These are phyloP conservation scores for Amphichorda felina DNA, from an alignment of 2,329 filamentous ascomycete species.

Conservation along the genomic window DNA sequence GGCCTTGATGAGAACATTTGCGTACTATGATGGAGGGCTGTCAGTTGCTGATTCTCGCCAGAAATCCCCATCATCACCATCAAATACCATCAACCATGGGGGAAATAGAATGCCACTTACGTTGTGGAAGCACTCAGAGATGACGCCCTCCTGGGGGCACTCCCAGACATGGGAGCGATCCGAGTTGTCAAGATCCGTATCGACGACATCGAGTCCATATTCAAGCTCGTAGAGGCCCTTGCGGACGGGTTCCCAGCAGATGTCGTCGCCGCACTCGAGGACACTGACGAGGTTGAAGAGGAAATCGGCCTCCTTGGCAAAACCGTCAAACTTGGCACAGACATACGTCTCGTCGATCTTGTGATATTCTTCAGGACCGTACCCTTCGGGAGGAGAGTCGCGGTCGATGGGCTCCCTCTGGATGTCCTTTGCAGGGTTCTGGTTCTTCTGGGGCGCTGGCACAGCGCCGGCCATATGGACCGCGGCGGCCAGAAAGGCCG, in stretches of 20 bases:
- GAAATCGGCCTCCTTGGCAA: constrained; percentile 11
- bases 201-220: constrained; percentile 13
- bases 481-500: too few relatives aligned
- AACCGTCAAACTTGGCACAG: constrained; percentile 11
- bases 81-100: too few relatives aligned
- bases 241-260: constrained; percentile 14
- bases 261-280: constrained; percentile 8
- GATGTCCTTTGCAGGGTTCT: constrained; percentile 2
- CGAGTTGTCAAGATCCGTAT: constrained; percentile 13
- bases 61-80: too few relatives aligned
- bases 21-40: too few relatives aligned
- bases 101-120: too few relatives aligned
- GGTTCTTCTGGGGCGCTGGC: too few relatives aligned
- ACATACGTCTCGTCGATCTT: constrained; percentile 10
- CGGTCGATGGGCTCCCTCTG: constrained; percentile 2
- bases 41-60: too few relatives aligned
- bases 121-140: constrained; percentile 13
- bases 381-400: constrained; percentile 2
- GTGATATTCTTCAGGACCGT: constrained; percentile 8
- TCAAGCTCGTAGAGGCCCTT: constrained; percentile 14
- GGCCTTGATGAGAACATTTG: too few relatives aligned
- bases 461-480: too few relatives aligned
- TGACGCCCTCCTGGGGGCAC: constrained; percentile 10
- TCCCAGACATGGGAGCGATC: constrained; percentile 12
- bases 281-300: constrained; percentile 9